phyloP scores from a whole-genome alignment of 2,329 filamentous ascomycete species.

The Colletotrichum sp. region DNA sequence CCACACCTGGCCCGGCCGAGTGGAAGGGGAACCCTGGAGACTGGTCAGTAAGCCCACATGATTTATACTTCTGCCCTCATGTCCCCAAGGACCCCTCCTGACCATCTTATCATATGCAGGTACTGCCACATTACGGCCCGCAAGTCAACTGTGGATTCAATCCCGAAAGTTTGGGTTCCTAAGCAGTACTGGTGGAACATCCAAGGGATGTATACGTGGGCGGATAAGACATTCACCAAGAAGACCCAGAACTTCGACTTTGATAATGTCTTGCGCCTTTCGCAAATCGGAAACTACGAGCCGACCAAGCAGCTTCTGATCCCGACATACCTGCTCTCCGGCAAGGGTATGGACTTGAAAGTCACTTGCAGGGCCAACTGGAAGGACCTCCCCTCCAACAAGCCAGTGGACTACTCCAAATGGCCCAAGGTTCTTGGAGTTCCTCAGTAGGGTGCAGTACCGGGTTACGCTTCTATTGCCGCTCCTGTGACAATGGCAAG shows the following conservation, averaged over 20 bases:
- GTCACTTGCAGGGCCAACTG: neutral
- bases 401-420: accelerated
- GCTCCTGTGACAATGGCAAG: neutral
- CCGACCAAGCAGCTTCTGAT: neutral
- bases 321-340: neutral
- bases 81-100: no score
- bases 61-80: accelerated
- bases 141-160: no score
- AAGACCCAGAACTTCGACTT: neutral
- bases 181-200: neutral
- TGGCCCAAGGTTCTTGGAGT: neutral
- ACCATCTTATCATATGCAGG: no score
- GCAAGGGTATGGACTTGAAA: neutral
- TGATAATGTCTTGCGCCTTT: neutral
- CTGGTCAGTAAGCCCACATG: accelerated
- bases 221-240: neutral
- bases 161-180: neutral
- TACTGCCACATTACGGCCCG: no score
- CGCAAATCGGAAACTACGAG: neutral
- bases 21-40: no score
- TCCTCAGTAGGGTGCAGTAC: accelerated
- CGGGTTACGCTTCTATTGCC: accelerated
- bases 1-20: no score
- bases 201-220: neutral
- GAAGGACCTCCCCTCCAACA: neutral